These are phyloP conservation scores for Syzygium grande DNA, from an alignment of 345 rosid species.

Conservation along the genomic window DNA sequence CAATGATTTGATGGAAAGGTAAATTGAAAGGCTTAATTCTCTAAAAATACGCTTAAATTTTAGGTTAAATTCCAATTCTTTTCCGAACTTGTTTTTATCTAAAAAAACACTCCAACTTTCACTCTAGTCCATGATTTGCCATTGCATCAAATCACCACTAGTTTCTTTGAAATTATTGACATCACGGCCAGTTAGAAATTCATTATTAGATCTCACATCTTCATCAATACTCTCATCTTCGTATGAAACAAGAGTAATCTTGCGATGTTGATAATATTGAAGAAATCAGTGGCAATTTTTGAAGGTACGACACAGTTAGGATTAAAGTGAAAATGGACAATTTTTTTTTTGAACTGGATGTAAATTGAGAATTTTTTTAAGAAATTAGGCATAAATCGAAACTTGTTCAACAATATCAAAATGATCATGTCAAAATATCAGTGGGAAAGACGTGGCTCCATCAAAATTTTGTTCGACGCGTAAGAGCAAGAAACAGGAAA, in stretches of 20 bases:
- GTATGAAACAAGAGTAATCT: neutral
- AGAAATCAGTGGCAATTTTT: too few relatives aligned
- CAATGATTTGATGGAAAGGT: too few relatives aligned
- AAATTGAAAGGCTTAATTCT: neutral
- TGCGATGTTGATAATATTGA: neutral
- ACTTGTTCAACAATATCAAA: neutral
- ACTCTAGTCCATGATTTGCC: rapidly evolving
- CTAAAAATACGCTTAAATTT: too few relatives aligned
- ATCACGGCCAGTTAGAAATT: rapidly evolving
- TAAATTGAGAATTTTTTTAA: neutral
- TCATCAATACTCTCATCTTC: neutral
- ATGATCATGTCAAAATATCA: neutral
- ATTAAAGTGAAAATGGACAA: neutral
- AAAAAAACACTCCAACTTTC: rapidly evolving
- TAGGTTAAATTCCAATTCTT: neutral
- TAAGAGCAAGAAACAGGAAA: neutral
- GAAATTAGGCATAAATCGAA: neutral
- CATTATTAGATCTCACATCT: neutral
- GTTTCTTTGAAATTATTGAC: neutral
- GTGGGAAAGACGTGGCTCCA: neutral
- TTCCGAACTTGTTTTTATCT: neutral
- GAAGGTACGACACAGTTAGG: neutral
- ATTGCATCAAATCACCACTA: rapidly evolving
- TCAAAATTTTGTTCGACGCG: neutral
- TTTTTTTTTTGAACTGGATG: neutral